Evolutionary conservation across 192 early-diverging fungal genomes (phyloP), one percentile per base, ranked within the genome.

Genomic region (Podila epicladia): DNA sequence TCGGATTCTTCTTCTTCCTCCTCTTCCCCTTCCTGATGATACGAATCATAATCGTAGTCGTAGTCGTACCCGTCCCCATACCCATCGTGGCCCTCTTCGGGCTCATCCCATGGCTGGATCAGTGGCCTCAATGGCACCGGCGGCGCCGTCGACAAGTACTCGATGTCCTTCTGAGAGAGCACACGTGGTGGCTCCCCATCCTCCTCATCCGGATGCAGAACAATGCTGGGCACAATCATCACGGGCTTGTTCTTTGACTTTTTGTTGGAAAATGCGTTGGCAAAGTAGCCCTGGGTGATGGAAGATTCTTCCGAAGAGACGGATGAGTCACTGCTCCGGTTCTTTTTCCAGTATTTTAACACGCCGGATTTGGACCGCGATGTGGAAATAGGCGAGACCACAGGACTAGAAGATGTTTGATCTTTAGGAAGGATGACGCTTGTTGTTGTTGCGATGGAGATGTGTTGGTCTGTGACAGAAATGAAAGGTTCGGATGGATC

Each of bases 201-300:
- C 4, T 73, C 77, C 11, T 80, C 77, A 26, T 80, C 77, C 31
- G 77, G 77, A 61, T 80, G 77, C 31, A 80, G 53, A 8, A 80
- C 71, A 58, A 80, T 73, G 13, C 49, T 72, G 20, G 77, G 77
- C 51, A 80, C 64, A 2, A 38, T 41, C 31, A 33, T 3, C 35
- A 31, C 41, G 24, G 67, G 35, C 24, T 19, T 32, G 1, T 55
- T 1, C 26, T 33, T 24, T 68, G 73, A 31, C 45, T 63, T 62
- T 65, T 63, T 74, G 62, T 74, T 74, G 11, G 73, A 53, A 38
- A 74, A 68, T 9, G 58, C 58, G 22, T 29, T 68, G 60, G 49
- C 48, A 73, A 73, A 8, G 65, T 22, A n/a, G 28, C 33, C 29
- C 33, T 45, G n/a, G 48, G 45, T 5, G 6, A 13, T 5, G 19